Evolutionary conservation across 495 filamentous ascomycete genomes (phyloP), one percentile per base, ranked within the genome.

Genomic region (Immersiella caudata): DNA sequence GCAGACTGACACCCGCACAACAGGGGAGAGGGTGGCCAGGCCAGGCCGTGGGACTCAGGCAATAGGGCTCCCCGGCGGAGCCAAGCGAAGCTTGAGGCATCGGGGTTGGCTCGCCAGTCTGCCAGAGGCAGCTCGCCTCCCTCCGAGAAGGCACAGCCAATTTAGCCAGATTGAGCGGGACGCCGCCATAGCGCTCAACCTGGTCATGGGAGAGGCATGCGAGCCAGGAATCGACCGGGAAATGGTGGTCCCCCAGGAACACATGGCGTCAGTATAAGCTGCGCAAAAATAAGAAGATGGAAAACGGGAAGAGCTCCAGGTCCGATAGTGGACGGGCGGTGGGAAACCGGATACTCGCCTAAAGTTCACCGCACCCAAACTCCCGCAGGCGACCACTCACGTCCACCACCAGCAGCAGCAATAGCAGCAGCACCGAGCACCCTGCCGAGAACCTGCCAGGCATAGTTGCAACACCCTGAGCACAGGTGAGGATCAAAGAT

Each of bases 131-230:
- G 62, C 67, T 68, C 36, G 59, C 66, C 46, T 68, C 63, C 50
- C 64, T 69, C 67, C 67, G 67, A 74, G 26, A 68, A 71, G 67
- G 69, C 57, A 67, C 70, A 71, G 68, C 29, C 52, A 70, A 77
- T 77, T 77, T 77, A 76, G 75, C 73, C 75, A 75, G 55, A 75
- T 76, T 76, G 71, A 66, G 52, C 63, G 63, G 36, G 66, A 67
- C 22, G 65, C 67, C 69, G 46, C 59, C 64, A 71, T 66, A 64
- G 62, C 66, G 66, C 73, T 67, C 67, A 72, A 73, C 68, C 68
- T 65, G 73, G 73, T 75, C 73, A 75, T 73, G 73, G 68, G 68
- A 61, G 60, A 64, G 62, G 26, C 35, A 51, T 27, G 49, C 56
- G 35, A 71, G 54, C 58, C 66, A 63, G 71, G 64, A 66, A 68